phyloP scores from a whole-genome alignment of 225 moss, liverwort and hornwort species.

The Lunularia cruciata region DNA sequence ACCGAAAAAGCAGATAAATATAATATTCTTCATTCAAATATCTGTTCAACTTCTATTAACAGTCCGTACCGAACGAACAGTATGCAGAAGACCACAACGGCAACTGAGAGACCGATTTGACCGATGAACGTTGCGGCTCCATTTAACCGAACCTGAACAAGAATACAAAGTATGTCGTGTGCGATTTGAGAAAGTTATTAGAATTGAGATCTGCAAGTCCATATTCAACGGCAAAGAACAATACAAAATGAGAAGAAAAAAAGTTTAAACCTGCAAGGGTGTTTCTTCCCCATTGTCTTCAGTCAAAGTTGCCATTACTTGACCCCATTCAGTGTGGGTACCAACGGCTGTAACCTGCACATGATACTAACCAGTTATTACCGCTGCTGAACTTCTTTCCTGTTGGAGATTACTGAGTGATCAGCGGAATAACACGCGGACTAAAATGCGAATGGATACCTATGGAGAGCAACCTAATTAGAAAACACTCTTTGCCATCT shows the following conservation, averaged over 20 bases:
- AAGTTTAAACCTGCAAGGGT: slow-evolving; percentile 73
- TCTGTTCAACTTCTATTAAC: background rate
- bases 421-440: too few relatives aligned
- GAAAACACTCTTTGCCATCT: too few relatives aligned
- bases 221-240: background rate
- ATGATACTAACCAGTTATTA: too few relatives aligned
- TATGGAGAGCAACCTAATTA: too few relatives aligned
- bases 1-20: too few relatives aligned
- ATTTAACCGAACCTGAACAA: slow-evolving; percentile 66
- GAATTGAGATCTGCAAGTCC: background rate
- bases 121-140: slow-evolving; percentile 87
- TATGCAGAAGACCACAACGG: slow-evolving; percentile 62
- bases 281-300: slow-evolving; percentile 77
- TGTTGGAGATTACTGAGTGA: too few relatives aligned
- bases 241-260: background rate
- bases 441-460: too few relatives aligned
- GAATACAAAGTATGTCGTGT: background rate
- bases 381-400: too few relatives aligned
- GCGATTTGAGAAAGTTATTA: background rate
- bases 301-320: slow-evolving; percentile 71
- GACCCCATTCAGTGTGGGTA: slow-evolving; percentile 77
- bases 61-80: slow-evolving; percentile 55
- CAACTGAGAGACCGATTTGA: slow-evolving; percentile 71
- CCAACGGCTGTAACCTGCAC: slow-evolving; percentile 83
- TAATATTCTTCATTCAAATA: too few relatives aligned